A percentile compares a stretch with the other conserved stretches of the same genome.
Conservation (phyloP, 2,329 filamentous ascomycete species). For the Xylaria sp. region DNA sequence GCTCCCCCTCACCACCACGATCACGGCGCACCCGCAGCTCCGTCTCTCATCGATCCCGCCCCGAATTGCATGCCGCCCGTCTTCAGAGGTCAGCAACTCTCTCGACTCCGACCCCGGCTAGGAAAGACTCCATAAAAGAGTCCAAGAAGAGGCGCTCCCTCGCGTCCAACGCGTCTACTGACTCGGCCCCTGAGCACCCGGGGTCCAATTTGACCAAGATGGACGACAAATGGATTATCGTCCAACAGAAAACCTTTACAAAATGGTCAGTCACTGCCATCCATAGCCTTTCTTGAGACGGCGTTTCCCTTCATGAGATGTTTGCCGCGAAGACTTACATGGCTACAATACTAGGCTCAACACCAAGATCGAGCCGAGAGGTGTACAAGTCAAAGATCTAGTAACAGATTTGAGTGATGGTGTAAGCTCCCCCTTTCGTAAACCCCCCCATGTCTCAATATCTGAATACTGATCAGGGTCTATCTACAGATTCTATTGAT, state of each 20-base stretch:
- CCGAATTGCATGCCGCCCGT: conserved; percentile 60
- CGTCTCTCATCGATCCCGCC: conserved; percentile 39
- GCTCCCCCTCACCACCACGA: conserved; percentile 39
- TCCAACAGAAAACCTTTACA: conserved; percentile 99
- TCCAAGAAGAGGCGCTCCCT: conserved; percentile 50
- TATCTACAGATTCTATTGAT: conserved; percentile 82
- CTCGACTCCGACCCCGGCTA: conserved; percentile 46
- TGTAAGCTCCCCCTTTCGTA: conserved; percentile 59
- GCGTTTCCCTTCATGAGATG: conserved; percentile 29
- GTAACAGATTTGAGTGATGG: conserved; percentile 92
- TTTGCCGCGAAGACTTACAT: conserved; percentile 37
- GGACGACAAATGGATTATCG: conserved; percentile 77
- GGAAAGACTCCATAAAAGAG: conserved; percentile 44
- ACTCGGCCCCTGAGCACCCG: conserved; percentile 60
- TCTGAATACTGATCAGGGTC: conserved; percentile 16
- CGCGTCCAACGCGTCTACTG: conserved; percentile 56
- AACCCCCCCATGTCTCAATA: neutral
- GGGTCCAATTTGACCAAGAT: conserved; percentile 62
- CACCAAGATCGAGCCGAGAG: conserved; percentile 84
- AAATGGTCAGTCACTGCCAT: conserved; percentile 76
- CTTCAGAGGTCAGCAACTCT: conserved; percentile 57
- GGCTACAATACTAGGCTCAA: conserved; percentile 76
- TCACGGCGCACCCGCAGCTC: conserved; percentile 40
- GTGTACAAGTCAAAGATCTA: conserved; percentile 85
- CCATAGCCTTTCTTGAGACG: conserved; percentile 31